A percentile compares a stretch with the other conserved stretches of the same genome.
phyloP scores from a whole-genome alignment of 2,329 filamentous ascomycete genomes.

The Neopestalotiopsis sp. region DNA sequence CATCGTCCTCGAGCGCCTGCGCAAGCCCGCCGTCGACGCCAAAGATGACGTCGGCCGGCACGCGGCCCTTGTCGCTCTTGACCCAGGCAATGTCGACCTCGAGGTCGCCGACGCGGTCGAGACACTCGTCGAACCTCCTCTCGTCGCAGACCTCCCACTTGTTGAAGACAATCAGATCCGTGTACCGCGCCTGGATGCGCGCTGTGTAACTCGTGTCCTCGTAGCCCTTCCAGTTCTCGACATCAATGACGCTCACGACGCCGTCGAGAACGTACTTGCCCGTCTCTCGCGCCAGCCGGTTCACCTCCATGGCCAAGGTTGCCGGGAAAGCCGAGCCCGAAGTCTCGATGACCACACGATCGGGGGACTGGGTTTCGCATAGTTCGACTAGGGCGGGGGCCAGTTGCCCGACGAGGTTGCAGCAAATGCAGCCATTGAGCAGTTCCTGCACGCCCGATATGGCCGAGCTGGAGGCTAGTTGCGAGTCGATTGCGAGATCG shows the following conservation, averaged over 20 bases:
- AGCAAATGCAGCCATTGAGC: slow-evolving; percentile 97
- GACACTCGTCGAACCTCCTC: slow-evolving; percentile 74
- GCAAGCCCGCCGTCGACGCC: slow-evolving; percentile 86
- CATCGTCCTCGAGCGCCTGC: slow-evolving; percentile 51
- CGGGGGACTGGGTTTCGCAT: slow-evolving; percentile 61
- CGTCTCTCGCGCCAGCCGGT: slow-evolving; percentile 74
- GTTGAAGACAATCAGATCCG: slow-evolving; percentile 89
- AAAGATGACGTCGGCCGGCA: slow-evolving; percentile 80
- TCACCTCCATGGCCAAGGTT: slow-evolving; percentile 89
- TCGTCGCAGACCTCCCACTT: slow-evolving; percentile 86
- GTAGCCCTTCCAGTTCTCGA: slow-evolving; percentile 94
- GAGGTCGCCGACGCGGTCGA: slow-evolving; percentile 80
- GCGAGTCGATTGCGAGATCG: slow-evolving; percentile 90
- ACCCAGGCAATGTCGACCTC: slow-evolving; percentile 83
- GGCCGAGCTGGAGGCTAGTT: slow-evolving; percentile 80
- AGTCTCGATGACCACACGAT: slow-evolving; percentile 94
- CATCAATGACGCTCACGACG: slow-evolving; percentile 87
- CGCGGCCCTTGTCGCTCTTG: slow-evolving; percentile 81
- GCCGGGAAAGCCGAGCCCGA: slow-evolving; percentile 87
- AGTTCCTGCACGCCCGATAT: slow-evolving; percentile 92
- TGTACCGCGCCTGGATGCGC: slow-evolving; percentile 85
- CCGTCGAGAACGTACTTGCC: slow-evolving; percentile 80
- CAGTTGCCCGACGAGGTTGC: slow-evolving; percentile 94
- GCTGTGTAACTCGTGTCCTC: slow-evolving; percentile 91
- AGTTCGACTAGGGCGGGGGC: slow-evolving; percentile 80